Conservation (phyloP, 2,329 filamentous ascomycete species). For the Pleomassaria siparia region DNA sequence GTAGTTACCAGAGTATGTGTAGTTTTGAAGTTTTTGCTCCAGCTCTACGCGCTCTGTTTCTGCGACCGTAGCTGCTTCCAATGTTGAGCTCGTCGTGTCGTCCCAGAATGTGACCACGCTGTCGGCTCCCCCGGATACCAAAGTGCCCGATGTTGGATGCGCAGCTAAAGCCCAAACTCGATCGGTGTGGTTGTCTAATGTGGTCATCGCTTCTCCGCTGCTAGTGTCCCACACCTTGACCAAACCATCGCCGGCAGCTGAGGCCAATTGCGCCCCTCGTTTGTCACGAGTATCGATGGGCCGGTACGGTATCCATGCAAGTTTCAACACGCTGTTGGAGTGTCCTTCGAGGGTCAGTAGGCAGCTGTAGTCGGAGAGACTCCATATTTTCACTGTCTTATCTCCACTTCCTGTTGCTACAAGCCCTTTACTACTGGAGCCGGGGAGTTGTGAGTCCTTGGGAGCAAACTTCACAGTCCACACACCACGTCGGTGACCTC, state of each 20-base stretch:
- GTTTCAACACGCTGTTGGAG: slow-evolving; percentile 91
- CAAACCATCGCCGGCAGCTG: slow-evolving; percentile 88
- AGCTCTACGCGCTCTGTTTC: slow-evolving; percentile 84
- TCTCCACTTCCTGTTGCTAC: slow-evolving; percentile 91
- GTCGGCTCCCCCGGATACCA: slow-evolving; percentile 90
- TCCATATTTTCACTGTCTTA: slow-evolving; percentile 96
- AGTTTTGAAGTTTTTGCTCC: slow-evolving; percentile 91
- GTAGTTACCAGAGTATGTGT: slow-evolving; percentile 84
- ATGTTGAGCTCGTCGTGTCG: slow-evolving; percentile 82
- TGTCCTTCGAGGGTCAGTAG: slow-evolving; percentile 94
- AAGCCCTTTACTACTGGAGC: slow-evolving; percentile 72
- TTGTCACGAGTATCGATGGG: slow-evolving; percentile 48
- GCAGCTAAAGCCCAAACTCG: slow-evolving; percentile 88
- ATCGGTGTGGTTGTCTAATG: slow-evolving; percentile 95
- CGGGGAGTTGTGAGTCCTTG: slow-evolving; percentile 63
- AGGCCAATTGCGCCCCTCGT: slow-evolving; percentile 72
- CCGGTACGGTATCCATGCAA: slow-evolving; percentile 74
- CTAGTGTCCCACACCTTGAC: slow-evolving; percentile 96
- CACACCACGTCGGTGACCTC: slow-evolving; percentile 90
- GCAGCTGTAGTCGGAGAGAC: slow-evolving; percentile 85
- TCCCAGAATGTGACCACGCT: slow-evolving; percentile 94
- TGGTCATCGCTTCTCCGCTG: slow-evolving; percentile 80
- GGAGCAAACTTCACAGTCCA: slow-evolving; percentile 95
- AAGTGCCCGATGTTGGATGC: slow-evolving; percentile 61
- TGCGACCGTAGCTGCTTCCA: slow-evolving; percentile 70